Conservation (phyloP, 768 basidiomycete genomes). For the Suillus subluteus region DNA sequence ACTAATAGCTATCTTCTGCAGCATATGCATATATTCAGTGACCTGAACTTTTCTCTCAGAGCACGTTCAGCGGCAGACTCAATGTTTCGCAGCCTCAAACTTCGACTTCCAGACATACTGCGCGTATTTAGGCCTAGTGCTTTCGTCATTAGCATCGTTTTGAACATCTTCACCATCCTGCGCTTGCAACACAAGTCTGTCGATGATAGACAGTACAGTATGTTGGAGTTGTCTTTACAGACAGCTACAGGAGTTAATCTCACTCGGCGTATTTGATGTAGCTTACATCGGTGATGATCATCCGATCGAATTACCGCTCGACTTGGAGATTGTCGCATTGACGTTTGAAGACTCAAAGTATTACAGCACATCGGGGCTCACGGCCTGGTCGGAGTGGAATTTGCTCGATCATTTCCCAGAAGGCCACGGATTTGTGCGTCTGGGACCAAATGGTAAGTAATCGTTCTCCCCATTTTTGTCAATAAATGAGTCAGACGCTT, state of each 20-base stretch:
- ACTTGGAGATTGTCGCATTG: conserved; percentile 16
- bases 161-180: background rate
- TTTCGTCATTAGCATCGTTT: background rate
- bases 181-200: background rate
- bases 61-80: background rate
- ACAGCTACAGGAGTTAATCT: background rate
- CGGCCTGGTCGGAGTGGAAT: conserved; percentile 27
- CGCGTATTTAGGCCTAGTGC: background rate
- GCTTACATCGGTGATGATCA: conserved; percentile 31
- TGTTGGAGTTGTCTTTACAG: background rate
- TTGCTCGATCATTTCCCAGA: conserved; percentile 19
- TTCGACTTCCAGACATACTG: background rate
- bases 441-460: conserved; percentile 23
- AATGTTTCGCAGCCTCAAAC: background rate
- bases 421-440: conserved; percentile 29
- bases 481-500: background rate
- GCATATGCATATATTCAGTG: background rate
- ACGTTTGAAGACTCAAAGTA: conserved; percentile 32
- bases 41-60: background rate
- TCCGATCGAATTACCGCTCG: conserved; percentile 25
- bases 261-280: conserved; percentile 13
- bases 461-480: too few relatives aligned
- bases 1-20: background rate
- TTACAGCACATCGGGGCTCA: conserved; percentile 23
- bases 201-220: conserved; percentile 10